A percentile compares a stretch with the other conserved stretches of the same genome.
Evolutionary conservation across 2,329 filamentous ascomycete genomes (phyloP).

Genomic region (Parastagonospora nodorum): DNA sequence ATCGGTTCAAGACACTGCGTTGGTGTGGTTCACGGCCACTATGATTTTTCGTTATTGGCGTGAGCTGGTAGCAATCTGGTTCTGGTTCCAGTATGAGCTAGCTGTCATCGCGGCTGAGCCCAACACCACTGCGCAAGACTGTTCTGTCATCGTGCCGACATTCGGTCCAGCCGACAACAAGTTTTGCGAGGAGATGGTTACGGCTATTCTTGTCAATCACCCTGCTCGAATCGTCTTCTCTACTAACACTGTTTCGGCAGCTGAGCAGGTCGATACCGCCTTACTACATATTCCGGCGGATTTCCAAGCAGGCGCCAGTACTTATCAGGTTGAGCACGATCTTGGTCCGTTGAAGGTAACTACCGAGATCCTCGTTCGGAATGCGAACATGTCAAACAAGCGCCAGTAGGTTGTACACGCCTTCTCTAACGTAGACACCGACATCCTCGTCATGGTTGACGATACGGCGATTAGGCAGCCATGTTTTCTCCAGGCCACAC

Average conservation of each 20-base stretch:
- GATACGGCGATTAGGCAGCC: conserved; percentile 28
- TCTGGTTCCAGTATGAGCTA: conserved; percentile 22
- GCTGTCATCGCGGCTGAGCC: background rate
- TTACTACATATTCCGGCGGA: background rate
- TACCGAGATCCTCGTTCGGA: conserved; percentile 8
- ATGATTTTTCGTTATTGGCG: conserved; percentile 28
- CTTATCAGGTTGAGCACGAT: conserved; percentile 13
- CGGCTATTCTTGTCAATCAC: conserved; percentile 15
- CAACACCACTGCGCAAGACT: conserved; percentile 9
- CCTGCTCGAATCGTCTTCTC: conserved; percentile 24
- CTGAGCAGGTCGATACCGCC: conserved; percentile 1
- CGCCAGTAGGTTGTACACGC: conserved; percentile 19
- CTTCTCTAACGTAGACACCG: conserved; percentile 9
- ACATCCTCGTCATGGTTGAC: conserved; percentile 19
- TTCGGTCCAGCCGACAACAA: conserved; percentile 16
- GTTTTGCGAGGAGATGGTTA: conserved; percentile 11
- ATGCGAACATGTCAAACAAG: conserved; percentile 23
- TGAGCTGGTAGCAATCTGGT: conserved; percentile 17
- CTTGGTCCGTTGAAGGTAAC: background rate
- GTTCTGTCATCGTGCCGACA: conserved; percentile 27
- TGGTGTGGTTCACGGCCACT: conserved; percentile 18
- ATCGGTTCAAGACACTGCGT: background rate
- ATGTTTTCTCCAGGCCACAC: conserved; percentile 12
- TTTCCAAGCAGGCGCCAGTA: conserved; percentile 3
- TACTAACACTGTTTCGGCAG: conserved; percentile 8